These are phyloP conservation scores for Lathyrus aphaca DNA, from an alignment of 306 rosid species.

Conservation along the genomic window DNA sequence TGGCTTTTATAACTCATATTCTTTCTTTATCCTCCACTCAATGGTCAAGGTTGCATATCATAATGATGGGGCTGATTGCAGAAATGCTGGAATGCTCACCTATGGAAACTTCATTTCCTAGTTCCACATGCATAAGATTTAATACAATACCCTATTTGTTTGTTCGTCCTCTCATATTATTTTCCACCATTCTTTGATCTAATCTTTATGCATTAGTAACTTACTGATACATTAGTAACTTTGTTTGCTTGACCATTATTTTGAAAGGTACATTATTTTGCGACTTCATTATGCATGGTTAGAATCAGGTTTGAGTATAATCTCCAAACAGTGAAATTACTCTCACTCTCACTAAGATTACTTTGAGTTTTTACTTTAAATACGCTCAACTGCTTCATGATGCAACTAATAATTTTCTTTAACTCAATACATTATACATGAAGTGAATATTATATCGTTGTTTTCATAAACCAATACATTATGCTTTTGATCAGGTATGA, in stretches of 20 bases:
- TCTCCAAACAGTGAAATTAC: no score
- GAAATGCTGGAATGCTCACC: neutral
- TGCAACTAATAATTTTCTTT: neutral
- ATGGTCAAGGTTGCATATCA: constrained; percentile 5
- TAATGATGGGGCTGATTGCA: neutral
- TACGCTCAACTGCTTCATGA: neutral
- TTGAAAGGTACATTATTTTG: no score
- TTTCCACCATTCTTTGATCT: no score
- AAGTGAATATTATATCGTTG: constrained; percentile 19
- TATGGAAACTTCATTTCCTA: constrained; percentile 2
- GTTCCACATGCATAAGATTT: constrained; percentile 26
- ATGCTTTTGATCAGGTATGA: constrained; percentile 76
- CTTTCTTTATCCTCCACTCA: neutral
- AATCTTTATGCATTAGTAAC: no score
- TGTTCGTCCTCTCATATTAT: no score
- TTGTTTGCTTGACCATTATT: no score
- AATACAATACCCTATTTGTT: no score
- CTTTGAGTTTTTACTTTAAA: neutral
- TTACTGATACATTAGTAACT: no score
- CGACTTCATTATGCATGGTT: no score
- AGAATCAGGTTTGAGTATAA: no score
- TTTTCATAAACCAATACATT: constrained; percentile 26
- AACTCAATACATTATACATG: neutral
- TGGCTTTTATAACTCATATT: constrained; percentile 19
- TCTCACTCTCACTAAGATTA: neutral